phyloP scores from a whole-genome alignment of 371 early-diverging fungal species.

The Chytridiales sp. region DNA sequence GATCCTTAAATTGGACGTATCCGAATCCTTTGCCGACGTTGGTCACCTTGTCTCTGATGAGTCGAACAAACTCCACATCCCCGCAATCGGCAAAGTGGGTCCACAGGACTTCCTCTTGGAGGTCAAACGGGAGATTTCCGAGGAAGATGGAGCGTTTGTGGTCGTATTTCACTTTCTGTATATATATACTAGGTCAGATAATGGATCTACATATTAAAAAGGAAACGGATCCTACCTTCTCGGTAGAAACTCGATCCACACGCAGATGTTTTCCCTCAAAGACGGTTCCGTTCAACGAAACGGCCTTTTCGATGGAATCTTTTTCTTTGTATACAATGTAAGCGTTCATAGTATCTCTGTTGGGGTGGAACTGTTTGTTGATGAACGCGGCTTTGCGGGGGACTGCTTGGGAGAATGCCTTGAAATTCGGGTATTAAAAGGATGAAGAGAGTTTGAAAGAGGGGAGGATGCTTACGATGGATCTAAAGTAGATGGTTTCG shows the following conservation, averaged over 20 bases:
- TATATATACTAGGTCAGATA: not conserved
- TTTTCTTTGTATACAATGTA: constrained; percentile 76
- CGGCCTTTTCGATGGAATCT: constrained; percentile 64
- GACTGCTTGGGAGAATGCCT: constrained; percentile 68
- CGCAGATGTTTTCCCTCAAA: constrained; percentile 86
- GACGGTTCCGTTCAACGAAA: constrained; percentile 69
- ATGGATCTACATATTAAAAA: not conserved
- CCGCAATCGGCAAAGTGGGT: constrained; percentile 78
- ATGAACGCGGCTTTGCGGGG: constrained; percentile 75
- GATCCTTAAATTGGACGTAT: constrained; percentile 68
- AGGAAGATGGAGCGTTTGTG: constrained; percentile 84
- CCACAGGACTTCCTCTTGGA: constrained; percentile 87
- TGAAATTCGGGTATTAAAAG: not conserved
- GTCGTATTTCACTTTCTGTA: constrained; percentile 52
- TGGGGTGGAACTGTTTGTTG: constrained; percentile 71
- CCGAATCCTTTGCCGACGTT: constrained; percentile 95
- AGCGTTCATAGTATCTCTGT: constrained; percentile 82
- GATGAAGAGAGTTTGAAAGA: not conserved
- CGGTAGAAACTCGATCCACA: constrained; percentile 69
- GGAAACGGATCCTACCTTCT: constrained; percentile 44
- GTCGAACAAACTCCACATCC: constrained; percentile 71
- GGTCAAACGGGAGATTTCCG: constrained; percentile 86
- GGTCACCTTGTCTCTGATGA: constrained; percentile 80
- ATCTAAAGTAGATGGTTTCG: constrained; percentile 87
- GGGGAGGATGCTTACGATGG: constrained; percentile 56